A percentile compares a stretch with the other conserved stretches of the same genome.
phyloP scores from a whole-genome alignment of 2,329 filamentous ascomycete genomes.

The Neofusicoccum laricinum region DNA sequence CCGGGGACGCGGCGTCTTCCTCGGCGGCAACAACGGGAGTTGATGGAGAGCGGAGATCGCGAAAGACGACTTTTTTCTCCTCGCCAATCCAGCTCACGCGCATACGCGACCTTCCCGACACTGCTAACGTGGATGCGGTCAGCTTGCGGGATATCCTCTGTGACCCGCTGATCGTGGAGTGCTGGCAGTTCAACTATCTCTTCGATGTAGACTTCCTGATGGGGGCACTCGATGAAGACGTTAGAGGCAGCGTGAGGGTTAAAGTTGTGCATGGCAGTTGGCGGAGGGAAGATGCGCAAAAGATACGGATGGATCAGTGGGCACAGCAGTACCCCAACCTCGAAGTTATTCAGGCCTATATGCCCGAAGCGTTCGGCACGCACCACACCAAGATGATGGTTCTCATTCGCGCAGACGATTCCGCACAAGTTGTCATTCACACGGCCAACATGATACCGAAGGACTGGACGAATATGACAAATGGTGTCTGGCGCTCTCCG shows the following conservation, averaged over 20 bases:
- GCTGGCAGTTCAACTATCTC: conserved; percentile 69
- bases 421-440: conserved; percentile 76
- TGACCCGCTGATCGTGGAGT: conserved; percentile 69
- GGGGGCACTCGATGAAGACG: conserved; percentile 55
- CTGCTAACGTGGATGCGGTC: conserved; percentile 64
- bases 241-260: conserved; percentile 51
- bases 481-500: conserved; percentile 78
- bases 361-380: conserved; percentile 82
- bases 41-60: background rate
- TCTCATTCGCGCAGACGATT: conserved; percentile 73
- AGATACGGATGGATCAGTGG: conserved; percentile 59
- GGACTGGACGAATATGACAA: conserved; percentile 86
- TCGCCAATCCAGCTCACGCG: conserved; percentile 73
- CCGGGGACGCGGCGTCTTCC: background rate
- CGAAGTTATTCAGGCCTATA: conserved; percentile 67
- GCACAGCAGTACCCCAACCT: conserved; percentile 65
- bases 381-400: conserved; percentile 87
- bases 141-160: conserved; percentile 66
- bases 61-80: conserved; percentile 27
- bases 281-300: conserved; percentile 64
- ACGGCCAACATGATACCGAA: conserved; percentile 88
- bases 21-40: background rate
- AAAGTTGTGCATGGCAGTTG: conserved; percentile 64
- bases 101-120: conserved; percentile 60
- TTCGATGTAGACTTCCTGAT: conserved; percentile 64